Percentiles rank a stretch among this genome's conserved stretches.
Evolutionary conservation across 371 early-diverging fungal species (phyloP).

Genomic region (Spiromyces aspiralis): DNA sequence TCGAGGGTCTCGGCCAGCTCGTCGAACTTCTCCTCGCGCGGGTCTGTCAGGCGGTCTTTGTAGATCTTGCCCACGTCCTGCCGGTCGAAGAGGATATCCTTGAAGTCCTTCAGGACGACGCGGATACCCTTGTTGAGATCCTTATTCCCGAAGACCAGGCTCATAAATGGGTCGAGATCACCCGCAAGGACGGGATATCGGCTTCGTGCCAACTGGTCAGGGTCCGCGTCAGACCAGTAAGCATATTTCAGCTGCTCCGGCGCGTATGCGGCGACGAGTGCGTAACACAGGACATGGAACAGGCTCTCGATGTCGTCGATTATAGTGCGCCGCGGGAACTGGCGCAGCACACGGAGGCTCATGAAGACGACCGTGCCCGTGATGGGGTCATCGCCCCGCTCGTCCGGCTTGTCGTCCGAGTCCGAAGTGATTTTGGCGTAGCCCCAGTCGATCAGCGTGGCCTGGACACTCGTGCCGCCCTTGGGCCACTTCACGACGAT

Average conservation of each 20-base stretch:
- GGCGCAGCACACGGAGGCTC: conserved; percentile 3
- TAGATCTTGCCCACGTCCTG: too few species aligned
- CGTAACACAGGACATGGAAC: conserved; percentile 5
- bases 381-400: background rate
- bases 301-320: conserved; percentile 7
- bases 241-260: background rate
- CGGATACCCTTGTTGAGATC: background rate
- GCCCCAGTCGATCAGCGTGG: conserved; percentile 7
- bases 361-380: conserved; percentile 3
- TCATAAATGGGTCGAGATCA: background rate
- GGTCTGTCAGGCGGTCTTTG: background rate
- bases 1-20: background rate
- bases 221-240: background rate
- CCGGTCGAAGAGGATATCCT: background rate
- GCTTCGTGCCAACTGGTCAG: background rate
- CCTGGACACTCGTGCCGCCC: too few species aligned
- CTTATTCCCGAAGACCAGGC: background rate
- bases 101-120: background rate
- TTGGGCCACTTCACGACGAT: background rate
- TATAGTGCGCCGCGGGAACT: background rate
- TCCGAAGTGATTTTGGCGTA: background rate
- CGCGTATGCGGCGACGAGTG: background rate
- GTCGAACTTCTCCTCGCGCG: background rate
- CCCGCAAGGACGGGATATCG: background rate
- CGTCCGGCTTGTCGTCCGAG: background rate